These are phyloP conservation scores for Aspergillus texensis DNA, from an alignment of 2,329 filamentous ascomycete genomes.

Conservation along the genomic window DNA sequence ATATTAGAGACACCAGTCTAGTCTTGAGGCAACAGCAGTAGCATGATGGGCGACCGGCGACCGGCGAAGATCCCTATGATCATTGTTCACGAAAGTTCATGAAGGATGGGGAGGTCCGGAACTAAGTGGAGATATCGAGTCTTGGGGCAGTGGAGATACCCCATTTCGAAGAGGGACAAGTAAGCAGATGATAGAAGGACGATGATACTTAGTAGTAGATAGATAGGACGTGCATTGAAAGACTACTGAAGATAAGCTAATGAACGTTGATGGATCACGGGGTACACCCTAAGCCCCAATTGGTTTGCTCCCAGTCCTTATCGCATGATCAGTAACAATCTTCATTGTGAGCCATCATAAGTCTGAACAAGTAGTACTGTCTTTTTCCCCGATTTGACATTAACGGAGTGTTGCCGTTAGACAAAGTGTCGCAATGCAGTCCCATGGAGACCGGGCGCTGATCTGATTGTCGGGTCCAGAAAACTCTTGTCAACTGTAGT, in stretches of 20 bases:
- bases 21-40: not conserved
- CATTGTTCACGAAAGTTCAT: not conserved
- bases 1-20: not conserved
- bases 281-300: not conserved
- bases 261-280: not conserved
- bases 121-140: not conserved
- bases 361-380: not conserved
- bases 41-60: not conserved
- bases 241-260: constrained; percentile 2
- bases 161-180: not conserved
- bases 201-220: not conserved
- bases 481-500: not conserved
- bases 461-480: not conserved
- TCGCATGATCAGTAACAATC: constrained; percentile 8
- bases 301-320: not conserved
- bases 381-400: not conserved
- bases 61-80: not conserved
- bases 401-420: not conserved
- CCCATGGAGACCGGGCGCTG: not conserved
- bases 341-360: constrained; percentile 8
- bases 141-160: not conserved
- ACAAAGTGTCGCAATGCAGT: not conserved
- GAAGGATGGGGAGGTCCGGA: not conserved
- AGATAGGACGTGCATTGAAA: not conserved
- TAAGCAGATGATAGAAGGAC: not conserved